A percentile compares a stretch with the other conserved stretches of the same genome.
Conservation (phyloP, 345 rosid species). For the Firmiana major region DNA sequence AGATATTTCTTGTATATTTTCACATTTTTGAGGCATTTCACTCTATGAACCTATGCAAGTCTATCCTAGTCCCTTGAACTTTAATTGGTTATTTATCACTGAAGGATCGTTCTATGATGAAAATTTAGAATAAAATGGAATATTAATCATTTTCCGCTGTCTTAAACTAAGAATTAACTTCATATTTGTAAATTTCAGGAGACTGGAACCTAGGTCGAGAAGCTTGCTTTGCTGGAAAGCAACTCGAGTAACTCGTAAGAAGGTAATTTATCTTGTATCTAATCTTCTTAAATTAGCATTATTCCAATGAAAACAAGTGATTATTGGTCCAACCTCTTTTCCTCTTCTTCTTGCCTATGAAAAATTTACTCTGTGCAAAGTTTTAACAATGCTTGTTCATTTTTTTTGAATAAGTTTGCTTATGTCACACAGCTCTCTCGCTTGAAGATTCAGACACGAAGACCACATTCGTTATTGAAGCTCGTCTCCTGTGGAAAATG, state of each 20-base stretch:
- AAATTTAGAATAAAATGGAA: background rate
- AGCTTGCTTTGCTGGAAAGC: slow-evolving; percentile 86
- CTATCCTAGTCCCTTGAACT: background rate
- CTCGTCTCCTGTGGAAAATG: slow-evolving; percentile 69
- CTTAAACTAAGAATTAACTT: background rate
- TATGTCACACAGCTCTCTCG: slow-evolving; percentile 50
- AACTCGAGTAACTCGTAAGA: slow-evolving; percentile 49
- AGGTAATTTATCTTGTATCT: slow-evolving; percentile 45
- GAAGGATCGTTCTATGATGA: background rate
- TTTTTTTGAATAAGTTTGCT: too few species aligned
- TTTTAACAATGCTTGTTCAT: background rate
- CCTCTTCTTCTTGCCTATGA: background rate
- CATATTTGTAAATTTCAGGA: slow-evolving; percentile 45
- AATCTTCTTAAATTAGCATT: background rate
- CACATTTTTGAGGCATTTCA: background rate
- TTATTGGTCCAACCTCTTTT: background rate
- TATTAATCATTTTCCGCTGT: background rate
- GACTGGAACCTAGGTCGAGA: slow-evolving; percentile 81
- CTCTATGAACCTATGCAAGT: background rate
- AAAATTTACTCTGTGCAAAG: background rate
- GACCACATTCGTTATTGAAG: slow-evolving; percentile 64
- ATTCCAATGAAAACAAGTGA: background rate
- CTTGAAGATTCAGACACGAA: slow-evolving; percentile 51
- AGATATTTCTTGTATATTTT: background rate
- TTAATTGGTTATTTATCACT: background rate